Evolutionary conservation across 2,329 filamentous ascomycete species (phyloP).

Genomic region (Apiospora koreana): DNA sequence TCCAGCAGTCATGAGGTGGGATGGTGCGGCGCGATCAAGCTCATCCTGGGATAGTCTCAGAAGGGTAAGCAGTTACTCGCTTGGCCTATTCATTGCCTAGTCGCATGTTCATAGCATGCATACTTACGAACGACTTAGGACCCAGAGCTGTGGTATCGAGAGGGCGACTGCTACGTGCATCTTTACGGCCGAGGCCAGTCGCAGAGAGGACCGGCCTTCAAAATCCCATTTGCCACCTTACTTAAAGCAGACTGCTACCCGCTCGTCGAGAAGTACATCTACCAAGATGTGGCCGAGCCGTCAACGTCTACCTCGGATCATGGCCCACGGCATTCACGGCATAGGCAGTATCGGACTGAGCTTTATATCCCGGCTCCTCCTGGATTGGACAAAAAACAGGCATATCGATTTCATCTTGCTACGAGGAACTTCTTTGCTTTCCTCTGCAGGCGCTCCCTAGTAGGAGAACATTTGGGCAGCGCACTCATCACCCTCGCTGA

Average conservation of each 20-base stretch:
- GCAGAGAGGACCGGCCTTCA: conserved; percentile 66
- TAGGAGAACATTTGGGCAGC: conserved; percentile 65
- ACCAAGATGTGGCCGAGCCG: conserved; percentile 29
- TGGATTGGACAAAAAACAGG: conserved; percentile 51
- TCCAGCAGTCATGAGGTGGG: conserved; percentile 49
- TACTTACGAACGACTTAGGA: conserved; percentile 53
- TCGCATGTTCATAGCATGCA: neutral
- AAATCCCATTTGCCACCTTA: conserved; percentile 60
- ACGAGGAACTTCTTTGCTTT: conserved; percentile 78
- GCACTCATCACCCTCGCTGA: conserved; percentile 66
- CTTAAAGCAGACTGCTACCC: conserved; percentile 59
- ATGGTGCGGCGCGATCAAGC: conserved; percentile 47
- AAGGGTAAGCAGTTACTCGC: conserved; percentile 36
- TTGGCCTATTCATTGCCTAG: neutral
- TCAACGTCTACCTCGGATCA: conserved; percentile 10
- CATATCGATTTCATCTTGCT: conserved; percentile 64
- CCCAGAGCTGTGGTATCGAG: conserved; percentile 66
- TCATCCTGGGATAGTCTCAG: conserved; percentile 48
- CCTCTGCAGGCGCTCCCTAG: conserved; percentile 64
- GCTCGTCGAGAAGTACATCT: conserved; percentile 56
- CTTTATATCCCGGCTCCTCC: conserved; percentile 70
- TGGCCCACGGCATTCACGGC: neutral
- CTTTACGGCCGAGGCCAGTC: conserved; percentile 68
- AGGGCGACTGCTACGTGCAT: conserved; percentile 71
- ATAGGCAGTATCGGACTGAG: conserved; percentile 53